These are phyloP conservation scores for Cymbopogon flexuosus DNA, from an alignment of 202 grass and related monocot species.

Conservation along the genomic window DNA sequence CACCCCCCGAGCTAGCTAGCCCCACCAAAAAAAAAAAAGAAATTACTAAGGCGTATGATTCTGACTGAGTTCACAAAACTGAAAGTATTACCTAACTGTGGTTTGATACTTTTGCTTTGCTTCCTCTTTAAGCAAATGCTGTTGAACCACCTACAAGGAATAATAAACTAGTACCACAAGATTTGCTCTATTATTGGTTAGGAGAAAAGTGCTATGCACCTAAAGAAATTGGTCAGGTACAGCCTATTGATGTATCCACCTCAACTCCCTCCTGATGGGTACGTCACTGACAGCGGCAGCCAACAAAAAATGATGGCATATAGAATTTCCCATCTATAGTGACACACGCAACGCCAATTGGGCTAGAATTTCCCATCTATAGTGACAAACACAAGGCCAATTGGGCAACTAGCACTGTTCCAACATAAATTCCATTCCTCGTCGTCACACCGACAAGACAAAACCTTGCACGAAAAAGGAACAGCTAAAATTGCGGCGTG, in stretches of 20 bases:
- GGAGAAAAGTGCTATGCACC: neutral
- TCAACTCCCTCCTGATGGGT: neutral
- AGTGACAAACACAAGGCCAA: neutral
- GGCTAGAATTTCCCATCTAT: neutral
- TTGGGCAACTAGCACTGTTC: neutral
- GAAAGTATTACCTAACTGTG: neutral
- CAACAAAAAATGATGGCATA: neutral
- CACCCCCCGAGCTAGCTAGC: neutral
- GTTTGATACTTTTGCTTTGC: neutral
- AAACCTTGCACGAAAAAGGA: neutral
- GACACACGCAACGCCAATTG: neutral
- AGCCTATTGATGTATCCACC: slow-evolving; percentile 18
- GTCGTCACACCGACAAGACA: neutral
- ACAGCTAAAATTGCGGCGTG: neutral
- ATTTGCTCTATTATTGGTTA: neutral
- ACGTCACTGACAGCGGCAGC: neutral
- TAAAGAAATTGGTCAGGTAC: slow-evolving; percentile 9
- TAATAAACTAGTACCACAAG: neutral
- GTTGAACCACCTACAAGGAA: neutral
- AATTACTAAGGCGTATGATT: neutral
- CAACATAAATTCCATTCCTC: neutral
- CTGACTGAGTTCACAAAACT: neutral
- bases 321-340: neutral
- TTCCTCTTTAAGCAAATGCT: neutral
- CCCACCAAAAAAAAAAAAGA: neutral